These are phyloP conservation scores for Meripilus lineatus DNA, from an alignment of 1,284 basidiomycete genomes.

Conservation along the genomic window DNA sequence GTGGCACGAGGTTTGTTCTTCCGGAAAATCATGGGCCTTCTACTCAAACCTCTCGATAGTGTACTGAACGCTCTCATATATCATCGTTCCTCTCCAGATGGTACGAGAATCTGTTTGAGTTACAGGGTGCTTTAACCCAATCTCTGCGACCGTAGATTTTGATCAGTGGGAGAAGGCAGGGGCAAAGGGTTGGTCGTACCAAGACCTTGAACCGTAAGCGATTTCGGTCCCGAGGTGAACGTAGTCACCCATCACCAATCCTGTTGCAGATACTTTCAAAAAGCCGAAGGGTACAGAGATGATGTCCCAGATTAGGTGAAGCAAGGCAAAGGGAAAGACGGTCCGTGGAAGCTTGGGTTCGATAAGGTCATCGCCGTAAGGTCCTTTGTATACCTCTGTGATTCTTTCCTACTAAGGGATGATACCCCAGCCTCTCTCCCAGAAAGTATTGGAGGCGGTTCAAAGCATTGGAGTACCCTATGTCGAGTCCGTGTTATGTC, in stretches of 20 bases:
- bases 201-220: slow-evolving; percentile 27
- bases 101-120: slow-evolving; percentile 15
- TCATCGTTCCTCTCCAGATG: slow-evolving; percentile 22
- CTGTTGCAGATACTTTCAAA: slow-evolving; percentile 26
- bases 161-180: slow-evolving; percentile 34
- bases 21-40: not conserved
- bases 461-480: slow-evolving; percentile 19
- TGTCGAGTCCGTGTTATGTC: too few relatives aligned
- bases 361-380: too few relatives aligned
- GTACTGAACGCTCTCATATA: slow-evolving; percentile 25
- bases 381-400: too few relatives aligned
- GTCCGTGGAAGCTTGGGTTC: slow-evolving; percentile 19
- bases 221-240: too few relatives aligned
- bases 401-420: too few relatives aligned
- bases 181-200: slow-evolving; percentile 33
- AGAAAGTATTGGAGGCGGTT: slow-evolving; percentile 14
- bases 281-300: slow-evolving; percentile 24
- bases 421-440: slow-evolving; percentile 14
- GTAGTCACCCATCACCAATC: too few relatives aligned
- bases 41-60: slow-evolving; percentile 1
- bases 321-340: slow-evolving; percentile 22
- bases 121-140: too few relatives aligned
- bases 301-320: too few relatives aligned
- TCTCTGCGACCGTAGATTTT: slow-evolving; percentile 26
- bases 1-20: slow-evolving; percentile 22